Evolutionary conservation across 352 stramenopile species (phyloP), one percentile per base, ranked within the genome.

Genomic region (Globisporangium irregulare): DNA sequence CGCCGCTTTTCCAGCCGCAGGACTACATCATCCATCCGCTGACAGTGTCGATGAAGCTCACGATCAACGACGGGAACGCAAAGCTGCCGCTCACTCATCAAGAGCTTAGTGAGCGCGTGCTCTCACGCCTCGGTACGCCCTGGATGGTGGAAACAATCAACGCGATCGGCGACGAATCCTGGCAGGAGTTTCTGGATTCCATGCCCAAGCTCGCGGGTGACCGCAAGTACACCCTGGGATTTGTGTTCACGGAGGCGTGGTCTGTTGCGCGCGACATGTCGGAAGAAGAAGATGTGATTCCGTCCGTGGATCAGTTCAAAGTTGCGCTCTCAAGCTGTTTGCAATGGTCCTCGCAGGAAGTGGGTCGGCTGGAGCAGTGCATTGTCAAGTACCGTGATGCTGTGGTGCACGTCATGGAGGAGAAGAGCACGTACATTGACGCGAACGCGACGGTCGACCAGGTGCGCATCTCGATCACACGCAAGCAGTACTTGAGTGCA

Each of bases 361-460:
- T 93, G 0, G 76, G 87, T n/a, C 73, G 82, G 7, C 70, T 95
- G 3, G 75, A 86, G 56, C 62, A 64, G 1, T 88, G 76, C 27
- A 87, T 94, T 38, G 59, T 78, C 62, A 88, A 85, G 56, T 95
- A 93, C 63, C 83, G 86, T 14, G 86, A 91, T 32, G 86, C 86
- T 0, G 88, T 94, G 27, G 82, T 95, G 27, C 83, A 93, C 46
- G 80, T 94, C 25, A 89, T 95, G 73, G 79, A 93, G 50, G 87
- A 95, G 61, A 95, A 95, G 57, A 93, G 81, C 74, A 95, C 87
- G n/a, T 95, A 93, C 67, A 87, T 95, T 62, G 84, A 93, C 53
- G 86, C 83, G 1, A 79, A 81, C 53, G 84, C 86, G 6, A 79
- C 43, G n/a, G 79, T 95, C 10, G 87, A 95, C 61, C 75, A 91